Evolutionary conservation across 805 yeast species (phyloP).

Genomic region (Candida parachauliodes): DNA sequence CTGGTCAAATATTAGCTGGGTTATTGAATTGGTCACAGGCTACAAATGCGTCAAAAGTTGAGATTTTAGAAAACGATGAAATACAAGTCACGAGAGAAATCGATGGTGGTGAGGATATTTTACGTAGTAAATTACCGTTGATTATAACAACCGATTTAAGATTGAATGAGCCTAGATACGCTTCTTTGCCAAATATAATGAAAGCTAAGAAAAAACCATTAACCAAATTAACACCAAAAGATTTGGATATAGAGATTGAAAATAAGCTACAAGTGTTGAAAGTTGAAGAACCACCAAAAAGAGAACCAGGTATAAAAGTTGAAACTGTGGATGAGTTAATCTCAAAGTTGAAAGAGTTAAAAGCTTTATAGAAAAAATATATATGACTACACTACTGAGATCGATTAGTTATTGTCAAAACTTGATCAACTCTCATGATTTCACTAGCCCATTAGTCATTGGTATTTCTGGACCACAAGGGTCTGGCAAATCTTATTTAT

Average conservation of each 20-base stretch:
- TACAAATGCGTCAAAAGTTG: constrained; percentile 87
- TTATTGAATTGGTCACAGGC: constrained; percentile 95
- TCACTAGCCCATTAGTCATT: constrained; percentile 42
- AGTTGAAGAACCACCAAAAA: constrained; percentile 81
- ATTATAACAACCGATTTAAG: constrained; percentile 91
- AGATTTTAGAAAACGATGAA: constrained; percentile 45
- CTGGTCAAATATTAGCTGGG: constrained; percentile 96
- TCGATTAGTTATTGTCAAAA: constrained; percentile 25
- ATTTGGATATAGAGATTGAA: constrained; percentile 63
- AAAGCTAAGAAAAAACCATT: constrained; percentile 97
- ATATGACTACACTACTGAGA: constrained; percentile 3
- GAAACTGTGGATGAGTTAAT: constrained; percentile 78
- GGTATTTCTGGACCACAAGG: constrained; percentile 78
- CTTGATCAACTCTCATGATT: not conserved
- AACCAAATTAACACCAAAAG: constrained; percentile 57
- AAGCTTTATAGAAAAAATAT: constrained; percentile 48
- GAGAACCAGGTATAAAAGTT: constrained; percentile 81
- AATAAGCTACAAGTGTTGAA: constrained; percentile 65
- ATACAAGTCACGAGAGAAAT: constrained; percentile 84
- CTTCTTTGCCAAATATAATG: constrained; percentile 95
- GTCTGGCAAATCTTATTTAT: constrained; percentile 65
- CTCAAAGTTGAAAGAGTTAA: constrained; percentile 68
- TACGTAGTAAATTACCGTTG: constrained; percentile 75
- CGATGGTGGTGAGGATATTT: constrained; percentile 90
- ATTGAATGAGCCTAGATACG: constrained; percentile 92